phyloP scores from a whole-genome alignment of 2,329 filamentous ascomycete species.

The Leptosphaerulina australis region DNA sequence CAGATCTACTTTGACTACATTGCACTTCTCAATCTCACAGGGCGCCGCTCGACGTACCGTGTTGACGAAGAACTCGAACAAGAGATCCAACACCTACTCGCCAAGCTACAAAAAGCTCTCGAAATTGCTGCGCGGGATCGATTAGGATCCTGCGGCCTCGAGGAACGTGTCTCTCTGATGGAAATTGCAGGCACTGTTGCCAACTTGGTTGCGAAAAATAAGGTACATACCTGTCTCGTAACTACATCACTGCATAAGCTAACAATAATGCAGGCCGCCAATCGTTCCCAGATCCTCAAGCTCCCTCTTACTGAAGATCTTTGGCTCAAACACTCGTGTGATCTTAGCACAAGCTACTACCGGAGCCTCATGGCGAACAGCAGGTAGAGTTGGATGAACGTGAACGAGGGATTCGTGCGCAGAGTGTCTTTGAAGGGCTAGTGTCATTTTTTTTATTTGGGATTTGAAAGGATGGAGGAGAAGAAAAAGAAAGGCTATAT shows the following conservation, averaged over 20 bases:
- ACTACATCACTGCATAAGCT: constrained; percentile 32
- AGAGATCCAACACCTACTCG: constrained; percentile 39
- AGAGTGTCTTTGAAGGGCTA: too few species aligned
- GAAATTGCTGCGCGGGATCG: constrained; percentile 49
- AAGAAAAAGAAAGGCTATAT: too few species aligned
- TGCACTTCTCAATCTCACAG: constrained; percentile 53
- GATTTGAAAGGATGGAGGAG: too few species aligned
- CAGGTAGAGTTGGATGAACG: not conserved
- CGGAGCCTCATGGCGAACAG: constrained; percentile 54
- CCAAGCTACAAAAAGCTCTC: constrained; percentile 45
- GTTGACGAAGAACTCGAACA: constrained; percentile 42
- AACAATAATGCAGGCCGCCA: constrained; percentile 37
- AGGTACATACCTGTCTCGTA: constrained; percentile 31
- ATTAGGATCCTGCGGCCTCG: constrained; percentile 53
- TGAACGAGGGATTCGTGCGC: too few species aligned
- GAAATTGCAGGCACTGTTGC: constrained; percentile 82
- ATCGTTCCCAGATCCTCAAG: constrained; percentile 59
- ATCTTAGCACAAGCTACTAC: constrained; percentile 73
- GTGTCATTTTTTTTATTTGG: too few species aligned
- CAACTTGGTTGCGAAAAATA: constrained; percentile 61
- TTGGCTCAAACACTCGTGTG: constrained; percentile 71
- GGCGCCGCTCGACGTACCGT: constrained; percentile 36
- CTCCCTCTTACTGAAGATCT: constrained; percentile 75
- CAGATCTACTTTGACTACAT: constrained; percentile 75
- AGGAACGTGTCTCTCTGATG: constrained; percentile 71